These are phyloP conservation scores for Gossypium trilobum DNA, from an alignment of 441 rosid species.

Conservation along the genomic window DNA sequence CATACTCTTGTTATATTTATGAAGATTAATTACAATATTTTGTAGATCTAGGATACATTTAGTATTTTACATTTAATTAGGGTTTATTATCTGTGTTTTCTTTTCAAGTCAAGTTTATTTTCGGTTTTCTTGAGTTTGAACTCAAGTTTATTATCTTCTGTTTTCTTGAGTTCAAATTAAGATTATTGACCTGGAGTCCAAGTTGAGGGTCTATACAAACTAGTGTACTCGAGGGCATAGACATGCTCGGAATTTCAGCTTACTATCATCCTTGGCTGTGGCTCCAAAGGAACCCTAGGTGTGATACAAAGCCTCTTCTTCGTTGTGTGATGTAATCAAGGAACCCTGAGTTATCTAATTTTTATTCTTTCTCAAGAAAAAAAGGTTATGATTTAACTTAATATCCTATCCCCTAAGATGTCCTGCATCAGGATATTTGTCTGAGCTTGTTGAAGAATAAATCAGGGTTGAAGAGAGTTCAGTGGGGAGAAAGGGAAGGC, in stretches of 20 bases:
- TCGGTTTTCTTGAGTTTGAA: neutral
- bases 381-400: neutral
- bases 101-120: neutral
- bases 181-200: neutral
- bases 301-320: neutral
- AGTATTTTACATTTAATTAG: neutral
- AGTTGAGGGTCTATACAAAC: neutral
- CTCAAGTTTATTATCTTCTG: neutral
- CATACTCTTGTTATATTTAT: neutral
- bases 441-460: neutral
- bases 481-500: neutral
- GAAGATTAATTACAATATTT: neutral
- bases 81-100: neutral
- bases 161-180: neutral
- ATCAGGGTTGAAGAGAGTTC: neutral
- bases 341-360: neutral
- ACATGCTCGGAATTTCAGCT: neutral
- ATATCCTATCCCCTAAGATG: neutral
- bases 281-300: neutral
- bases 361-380: neutral
- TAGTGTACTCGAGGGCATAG: neutral
- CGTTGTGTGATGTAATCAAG: neutral
- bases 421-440: neutral
- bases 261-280: neutral
- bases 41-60: neutral